phyloP scores from a whole-genome alignment of 495 filamentous ascomycete genomes.

The Penicillium argentinense region DNA sequence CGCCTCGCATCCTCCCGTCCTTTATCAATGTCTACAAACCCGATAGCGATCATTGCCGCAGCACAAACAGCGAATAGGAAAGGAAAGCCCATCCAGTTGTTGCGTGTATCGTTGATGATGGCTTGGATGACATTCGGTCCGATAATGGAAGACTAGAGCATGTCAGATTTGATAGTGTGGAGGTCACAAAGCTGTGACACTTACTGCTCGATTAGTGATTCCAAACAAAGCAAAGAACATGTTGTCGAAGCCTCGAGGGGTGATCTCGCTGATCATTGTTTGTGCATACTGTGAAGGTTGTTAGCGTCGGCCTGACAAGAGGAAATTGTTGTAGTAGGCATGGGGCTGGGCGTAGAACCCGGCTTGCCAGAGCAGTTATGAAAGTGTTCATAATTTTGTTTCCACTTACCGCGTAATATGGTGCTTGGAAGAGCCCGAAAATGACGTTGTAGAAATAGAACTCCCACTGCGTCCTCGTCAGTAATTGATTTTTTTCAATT shows the following conservation, averaged over 20 bases:
- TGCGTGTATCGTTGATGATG: slow-evolving; percentile 48
- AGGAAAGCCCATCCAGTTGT: slow-evolving; percentile 54
- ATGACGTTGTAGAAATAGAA: slow-evolving; percentile 54
- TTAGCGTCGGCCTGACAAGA: neutral
- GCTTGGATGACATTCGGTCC: slow-evolving; percentile 52
- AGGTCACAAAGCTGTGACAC: slow-evolving; percentile 13
- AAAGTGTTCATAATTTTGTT: too few species aligned
- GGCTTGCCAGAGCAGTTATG: too few species aligned
- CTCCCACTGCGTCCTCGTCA: slow-evolving; percentile 35
- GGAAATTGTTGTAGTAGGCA: neutral
- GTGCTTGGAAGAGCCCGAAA: slow-evolving; percentile 51
- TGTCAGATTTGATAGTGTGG: neutral
- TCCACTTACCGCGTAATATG: slow-evolving; percentile 49
- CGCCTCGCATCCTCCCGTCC: slow-evolving; percentile 44
- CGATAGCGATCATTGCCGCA: slow-evolving; percentile 41
- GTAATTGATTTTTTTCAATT: neutral
- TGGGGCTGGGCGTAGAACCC: too few species aligned
- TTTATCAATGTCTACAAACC: slow-evolving; percentile 47
- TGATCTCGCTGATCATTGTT: slow-evolving; percentile 55
- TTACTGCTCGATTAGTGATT: slow-evolving; percentile 51
- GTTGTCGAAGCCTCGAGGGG: slow-evolving; percentile 51
- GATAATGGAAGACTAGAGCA: slow-evolving; percentile 47
- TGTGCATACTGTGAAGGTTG: slow-evolving; percentile 40
- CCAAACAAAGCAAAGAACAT: slow-evolving; percentile 56
- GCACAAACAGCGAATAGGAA: slow-evolving; percentile 48